These are phyloP conservation scores for Rosa chinensis DNA, from an alignment of 306 rosid species.

Conservation along the genomic window DNA sequence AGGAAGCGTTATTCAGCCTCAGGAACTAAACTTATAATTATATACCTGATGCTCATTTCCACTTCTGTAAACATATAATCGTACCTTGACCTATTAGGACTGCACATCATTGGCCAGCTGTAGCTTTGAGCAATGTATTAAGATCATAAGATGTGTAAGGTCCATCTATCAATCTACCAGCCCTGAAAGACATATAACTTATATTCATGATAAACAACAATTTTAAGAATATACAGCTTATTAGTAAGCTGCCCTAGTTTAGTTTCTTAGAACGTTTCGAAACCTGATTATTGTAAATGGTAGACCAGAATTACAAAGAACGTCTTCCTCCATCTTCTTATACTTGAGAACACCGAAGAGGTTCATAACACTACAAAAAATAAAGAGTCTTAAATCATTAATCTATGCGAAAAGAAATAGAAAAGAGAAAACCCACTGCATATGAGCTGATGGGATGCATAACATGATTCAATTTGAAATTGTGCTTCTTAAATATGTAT, in stretches of 20 bases:
- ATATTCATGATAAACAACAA: neutral
- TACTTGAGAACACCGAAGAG: slow-evolving; percentile 94
- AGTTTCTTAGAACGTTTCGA: slow-evolving; percentile 14
- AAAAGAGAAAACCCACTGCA: neutral
- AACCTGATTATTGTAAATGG: slow-evolving; percentile 95
- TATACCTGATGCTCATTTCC: neutral
- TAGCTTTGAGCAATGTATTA: slow-evolving; percentile 84
- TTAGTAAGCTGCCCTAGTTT: neutral
- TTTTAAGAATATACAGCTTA: neutral
- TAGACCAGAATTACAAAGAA: slow-evolving; percentile 74
- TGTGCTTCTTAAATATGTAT: neutral
- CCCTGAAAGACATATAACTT: no score
- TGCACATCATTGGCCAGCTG: slow-evolving; percentile 89
- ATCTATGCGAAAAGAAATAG: slow-evolving; percentile 2
- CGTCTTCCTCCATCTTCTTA: slow-evolving; percentile 93
- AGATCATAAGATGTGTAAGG: no score
- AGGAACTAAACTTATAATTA: neutral
- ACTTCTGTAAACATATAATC: neutral
- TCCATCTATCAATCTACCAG: no score
- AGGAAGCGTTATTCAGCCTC: neutral
- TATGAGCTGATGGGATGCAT: neutral
- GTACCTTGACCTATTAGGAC: slow-evolving; percentile 92
- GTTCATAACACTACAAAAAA: slow-evolving; percentile 67
- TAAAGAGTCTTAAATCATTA: neutral
- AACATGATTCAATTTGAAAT: neutral